Evolutionary conservation across 768 basidiomycete species (phyloP), one percentile per base, ranked within the genome.

Genomic region (Podaxis rugospora): DNA sequence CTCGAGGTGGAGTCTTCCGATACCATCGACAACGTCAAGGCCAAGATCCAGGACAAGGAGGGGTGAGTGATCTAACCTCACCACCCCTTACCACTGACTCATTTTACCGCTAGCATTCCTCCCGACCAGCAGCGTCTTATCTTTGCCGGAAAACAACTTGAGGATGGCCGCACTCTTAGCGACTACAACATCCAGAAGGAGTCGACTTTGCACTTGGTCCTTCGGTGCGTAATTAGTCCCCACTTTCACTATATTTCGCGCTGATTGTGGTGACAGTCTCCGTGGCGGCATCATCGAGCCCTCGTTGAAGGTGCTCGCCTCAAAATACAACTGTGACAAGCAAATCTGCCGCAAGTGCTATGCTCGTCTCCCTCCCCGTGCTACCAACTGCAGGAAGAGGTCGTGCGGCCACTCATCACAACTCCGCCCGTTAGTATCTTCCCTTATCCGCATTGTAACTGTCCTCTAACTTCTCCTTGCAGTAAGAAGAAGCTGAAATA

Each of bases 331-430:
- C 81, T 98, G 95, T 76, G 94, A 97, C 79, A 96, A 96, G 84
- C 93, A 95, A 75, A 98, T 98, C 70, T 98, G 97, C 86, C 94
- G 97, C 77, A 98, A 98, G 78, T 98, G 97, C 83, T 98, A 98
- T 76, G 97, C 97, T 49, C 96, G 97, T 69, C 96, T 98, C 69
- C 96, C 97, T 65, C 96, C 95, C 57, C 94, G 97, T 74, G 97
- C 97, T 39, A 98, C 95, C 81, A 98, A 99, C 87, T 98, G 97
- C 88, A 84, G 96, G 74, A 96, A 96, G 82, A 85, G 94, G 66
- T 83, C 86, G 62, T 96, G 95, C 71, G 94, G 94, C 18, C 92
- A 92, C 76, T 92, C 90, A 51, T 89, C 87, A 64, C 92, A 93
- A 70, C 92, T 95, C 80, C 88, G 92, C 75, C 92, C 92, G 92